A percentile compares a stretch with the other conserved stretches of the same genome.
Conservation (phyloP, 345 rosid genomes). For the Bruguiera parviflora region DNA sequence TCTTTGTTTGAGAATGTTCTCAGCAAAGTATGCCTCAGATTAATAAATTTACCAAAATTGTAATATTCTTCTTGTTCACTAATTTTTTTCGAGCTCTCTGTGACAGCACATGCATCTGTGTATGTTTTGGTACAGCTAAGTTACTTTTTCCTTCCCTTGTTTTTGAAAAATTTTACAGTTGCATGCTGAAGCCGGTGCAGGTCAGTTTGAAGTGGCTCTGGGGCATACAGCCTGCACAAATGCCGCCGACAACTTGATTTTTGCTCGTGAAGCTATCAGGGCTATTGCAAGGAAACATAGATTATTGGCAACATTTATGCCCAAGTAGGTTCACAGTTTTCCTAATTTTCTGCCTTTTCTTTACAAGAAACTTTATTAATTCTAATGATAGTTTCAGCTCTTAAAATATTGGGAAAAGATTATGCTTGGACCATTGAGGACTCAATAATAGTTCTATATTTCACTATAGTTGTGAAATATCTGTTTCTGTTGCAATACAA, state of each 20-base stretch:
- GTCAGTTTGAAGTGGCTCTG: constrained; percentile 80
- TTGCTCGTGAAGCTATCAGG: constrained; percentile 72
- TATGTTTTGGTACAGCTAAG: too few relatives aligned
- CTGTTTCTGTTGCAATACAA: too few relatives aligned
- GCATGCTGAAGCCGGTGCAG: constrained; percentile 89
- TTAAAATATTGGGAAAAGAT: neutral
- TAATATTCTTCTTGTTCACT: neutral
- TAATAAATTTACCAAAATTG: too few relatives aligned
- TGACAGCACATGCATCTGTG: too few relatives aligned
- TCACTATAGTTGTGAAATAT: neutral
- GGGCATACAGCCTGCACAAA: constrained; percentile 49
- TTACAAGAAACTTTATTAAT: neutral
- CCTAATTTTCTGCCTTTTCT: neutral
- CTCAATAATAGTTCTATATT: neutral
- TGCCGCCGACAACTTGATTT: constrained; percentile 83
- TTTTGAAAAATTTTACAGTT: constrained; percentile 36
- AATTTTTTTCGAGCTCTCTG: neutral
- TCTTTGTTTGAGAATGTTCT: too few relatives aligned
- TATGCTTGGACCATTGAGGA: neutral
- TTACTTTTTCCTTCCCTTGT: constrained; percentile 8
- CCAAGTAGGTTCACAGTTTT: constrained; percentile 58
- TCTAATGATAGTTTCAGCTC: neutral
- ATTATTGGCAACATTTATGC: constrained; percentile 76
- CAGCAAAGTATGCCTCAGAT: too few relatives aligned
- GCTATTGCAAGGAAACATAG: constrained; percentile 84